Base-by-base conservation (phyloP, 2,329 filamentous ascomycete species). In the Keithomyces neogunnii region DNA sequence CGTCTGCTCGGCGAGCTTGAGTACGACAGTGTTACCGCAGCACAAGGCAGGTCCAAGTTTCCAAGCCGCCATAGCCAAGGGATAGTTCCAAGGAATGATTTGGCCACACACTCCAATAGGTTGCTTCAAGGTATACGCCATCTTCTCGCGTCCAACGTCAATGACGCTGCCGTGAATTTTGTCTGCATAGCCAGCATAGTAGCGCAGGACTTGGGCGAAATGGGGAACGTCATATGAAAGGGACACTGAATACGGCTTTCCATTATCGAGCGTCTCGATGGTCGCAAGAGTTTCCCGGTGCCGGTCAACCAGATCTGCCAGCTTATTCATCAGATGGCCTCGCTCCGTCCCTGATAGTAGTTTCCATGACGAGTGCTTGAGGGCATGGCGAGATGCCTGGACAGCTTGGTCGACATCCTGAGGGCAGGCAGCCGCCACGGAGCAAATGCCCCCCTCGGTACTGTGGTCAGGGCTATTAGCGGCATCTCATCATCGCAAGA, bases 41-140 rank as follows among this genome's bases (percentile, higher is more conserved):
- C 82, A 81, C 58, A 88, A 72, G 45, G 84, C 84, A 33, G 84
- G 84, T 49, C 76, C 82, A 56, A 87, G 81, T 79, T 91, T 91
- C 88, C 87, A 91, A 48, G 77, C 77, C 66, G 75, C 77, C 84
- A 88, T 89, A 62, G 85, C 77, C 31, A 89, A 72, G 5, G 86
- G 86, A 73, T 88, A 89, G 74, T 89, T 89, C 86, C 86, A 89
- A 50, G 87, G 86, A 61, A 91, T 89, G 64, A 90, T 89, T 68
- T 90, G 86, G 61, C 83, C 87, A 66, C 86, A 88, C 48, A 88
- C 84, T 64, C 84, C 84, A 55, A 84, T 73, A 28, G 55, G 55
- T 43, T 56, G 50, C 31, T 45, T 49, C 8, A 81, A 61, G 55
- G 86, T 88, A 74, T 90, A 91, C 72, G 86, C 84, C 72, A 91